phyloP scores from a whole-genome alignment of 352 stramenopile genomes.

The Globisporangium radiosum region DNA sequence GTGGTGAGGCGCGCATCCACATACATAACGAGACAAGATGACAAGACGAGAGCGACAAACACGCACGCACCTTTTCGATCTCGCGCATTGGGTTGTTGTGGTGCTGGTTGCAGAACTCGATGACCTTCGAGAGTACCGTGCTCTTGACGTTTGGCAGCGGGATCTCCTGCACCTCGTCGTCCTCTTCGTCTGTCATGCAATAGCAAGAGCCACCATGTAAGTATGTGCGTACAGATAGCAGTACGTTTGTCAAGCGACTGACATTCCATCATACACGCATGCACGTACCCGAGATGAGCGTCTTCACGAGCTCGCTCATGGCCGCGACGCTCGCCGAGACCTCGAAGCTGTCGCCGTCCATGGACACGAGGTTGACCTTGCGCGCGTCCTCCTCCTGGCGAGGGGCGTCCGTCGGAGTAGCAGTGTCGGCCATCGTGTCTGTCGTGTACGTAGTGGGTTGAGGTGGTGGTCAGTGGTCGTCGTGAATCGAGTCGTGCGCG shows the following conservation, averaged over 20 bases:
- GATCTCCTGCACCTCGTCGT: conserved; percentile 95
- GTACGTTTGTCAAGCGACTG: too few relatives aligned
- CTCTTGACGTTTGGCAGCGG: conserved; percentile 97
- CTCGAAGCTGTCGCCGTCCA: conserved; percentile 96
- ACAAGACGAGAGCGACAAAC: not conserved
- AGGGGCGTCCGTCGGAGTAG: conserved; percentile 27
- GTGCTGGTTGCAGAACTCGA: conserved; percentile 95
- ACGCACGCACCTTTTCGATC: conserved; percentile 93
- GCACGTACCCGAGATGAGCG: conserved; percentile 90
- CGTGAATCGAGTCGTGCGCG: too few relatives aligned
- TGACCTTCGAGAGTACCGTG: conserved; percentile 95
- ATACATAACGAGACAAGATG: not conserved
- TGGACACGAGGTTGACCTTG: conserved; percentile 85
- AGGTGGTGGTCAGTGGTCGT: too few relatives aligned
- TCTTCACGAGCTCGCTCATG: conserved; percentile 98
- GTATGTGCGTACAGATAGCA: too few relatives aligned
- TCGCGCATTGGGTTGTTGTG: conserved; percentile 97
- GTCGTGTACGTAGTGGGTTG: not conserved
- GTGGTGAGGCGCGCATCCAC: not conserved
- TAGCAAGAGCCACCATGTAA: not conserved
- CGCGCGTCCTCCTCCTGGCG: conserved; percentile 67
- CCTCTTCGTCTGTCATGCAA: conserved; percentile 75
- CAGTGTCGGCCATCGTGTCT: conserved; percentile 49
- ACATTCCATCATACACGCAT: not conserved
- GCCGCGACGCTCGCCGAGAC: conserved; percentile 90